Base-by-base conservation (phyloP, 202 grass and related monocot genomes). In the Musa balbisiana region DNA sequence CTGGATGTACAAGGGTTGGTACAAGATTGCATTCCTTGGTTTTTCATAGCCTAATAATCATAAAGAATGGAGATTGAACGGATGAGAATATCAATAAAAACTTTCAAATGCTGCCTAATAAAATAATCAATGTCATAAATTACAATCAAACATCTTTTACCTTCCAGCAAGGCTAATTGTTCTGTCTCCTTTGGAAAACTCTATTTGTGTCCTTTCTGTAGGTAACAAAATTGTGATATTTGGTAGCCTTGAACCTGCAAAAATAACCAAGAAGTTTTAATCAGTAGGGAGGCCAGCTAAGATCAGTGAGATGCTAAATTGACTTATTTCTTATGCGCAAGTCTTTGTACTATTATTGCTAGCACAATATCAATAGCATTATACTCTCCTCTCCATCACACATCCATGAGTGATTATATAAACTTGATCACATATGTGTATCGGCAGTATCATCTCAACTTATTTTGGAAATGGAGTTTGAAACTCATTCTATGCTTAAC, bases 81-180 rank as follows among this genome's bases (percentile, higher is more conserved):
- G 33, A 17, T 51, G 20, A 51, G 15, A 69, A 69, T 21, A 20
- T 51, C 33, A 27, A 27, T 27, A 27, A 27, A 27, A 27, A 27
- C 27, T 27, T 27, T 27, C 27, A 43, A 43, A 43, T 43, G 33
- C 33, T 43, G 33, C 33, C 33, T 43, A 43, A 43, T 43, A 43
- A 85, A 58, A 55, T n/a, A 56, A 58, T 70, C 53, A 2, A 15
- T 75, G 49, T 25, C 33, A 43, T 43, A 43, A 43, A 43, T 6
- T 43, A 43, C 33, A 43, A 43, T 6, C 33, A 69, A 49, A 53
- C 15, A 52, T 66, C 0, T 84, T 71, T 79, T 59, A 97, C 93
- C 93, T 91, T 85, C 93, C 93, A 87, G 88, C 86, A 85, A 97
- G 80, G 76, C 86, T 87, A 63, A 97, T 79, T 67, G 83, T 83